phyloP scores from a whole-genome alignment of 2,329 filamentous ascomycete species.

The Trematosphaeria pertusa region DNA sequence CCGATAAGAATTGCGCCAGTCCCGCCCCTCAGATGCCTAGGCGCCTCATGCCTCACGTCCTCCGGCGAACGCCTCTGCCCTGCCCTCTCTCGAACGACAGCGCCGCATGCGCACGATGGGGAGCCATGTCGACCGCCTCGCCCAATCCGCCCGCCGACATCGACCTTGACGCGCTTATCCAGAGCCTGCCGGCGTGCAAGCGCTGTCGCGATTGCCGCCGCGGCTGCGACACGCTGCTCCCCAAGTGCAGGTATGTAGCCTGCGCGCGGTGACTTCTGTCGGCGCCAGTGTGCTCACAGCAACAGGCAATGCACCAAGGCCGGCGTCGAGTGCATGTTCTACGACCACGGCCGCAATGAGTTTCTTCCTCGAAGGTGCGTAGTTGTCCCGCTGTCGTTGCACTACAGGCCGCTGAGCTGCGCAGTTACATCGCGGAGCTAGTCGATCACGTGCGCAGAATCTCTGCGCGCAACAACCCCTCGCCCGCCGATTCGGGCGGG shows the following conservation, averaged over 20 bases:
- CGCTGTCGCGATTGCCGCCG: conserved; percentile 45
- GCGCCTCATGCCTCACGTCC: no score
- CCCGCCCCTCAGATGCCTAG: conserved; percentile 11
- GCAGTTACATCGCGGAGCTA: conserved; percentile 44
- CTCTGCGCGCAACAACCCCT: conserved; percentile 22
- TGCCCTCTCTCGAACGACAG: not conserved
- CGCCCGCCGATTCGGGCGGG: conserved; percentile 25
- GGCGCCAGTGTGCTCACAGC: conserved; percentile 13
- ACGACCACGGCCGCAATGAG: conserved; percentile 42
- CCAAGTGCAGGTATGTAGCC: conserved; percentile 38
- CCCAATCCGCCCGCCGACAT: conserved; percentile 15
- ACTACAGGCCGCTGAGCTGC: conserved; percentile 14
- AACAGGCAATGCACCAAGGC: conserved; percentile 46
- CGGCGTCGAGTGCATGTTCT: conserved; percentile 43
- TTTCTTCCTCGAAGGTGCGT: conserved; percentile 39
- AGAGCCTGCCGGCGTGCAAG: conserved; percentile 44
- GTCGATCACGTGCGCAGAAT: conserved; percentile 45
- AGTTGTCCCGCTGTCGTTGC: conserved; percentile 1
- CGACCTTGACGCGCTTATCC: conserved; percentile 26
- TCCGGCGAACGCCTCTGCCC: conserved; percentile 1
- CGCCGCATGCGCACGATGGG: conserved; percentile 15
- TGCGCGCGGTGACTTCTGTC: conserved; percentile 1
- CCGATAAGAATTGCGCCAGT: conserved; percentile 18
- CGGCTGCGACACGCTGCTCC: conserved; percentile 45
- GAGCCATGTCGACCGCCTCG: conserved; percentile 25